Evolutionary conservation across 164 flowering plant genomes (phyloP).

Genomic region (Cinnamomum micranthum): DNA sequence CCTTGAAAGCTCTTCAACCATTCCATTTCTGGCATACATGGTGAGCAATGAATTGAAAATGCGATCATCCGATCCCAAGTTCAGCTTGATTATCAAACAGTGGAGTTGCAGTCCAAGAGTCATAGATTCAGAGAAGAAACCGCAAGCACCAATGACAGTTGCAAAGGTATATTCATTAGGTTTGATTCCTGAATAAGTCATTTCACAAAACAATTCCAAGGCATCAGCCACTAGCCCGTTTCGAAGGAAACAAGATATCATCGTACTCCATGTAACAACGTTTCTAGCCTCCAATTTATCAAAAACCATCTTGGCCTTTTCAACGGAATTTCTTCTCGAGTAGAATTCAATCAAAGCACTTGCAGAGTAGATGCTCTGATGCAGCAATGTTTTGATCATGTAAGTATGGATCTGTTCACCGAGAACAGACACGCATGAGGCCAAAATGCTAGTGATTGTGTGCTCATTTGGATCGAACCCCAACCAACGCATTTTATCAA

Average conservation of each 20-base stretch:
- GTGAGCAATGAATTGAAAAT: conserved; percentile 18
- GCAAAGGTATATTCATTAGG: conserved; percentile 18
- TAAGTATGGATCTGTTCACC: conserved; percentile 21
- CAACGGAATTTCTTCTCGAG: conserved; percentile 10
- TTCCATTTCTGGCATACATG: conserved; percentile 22
- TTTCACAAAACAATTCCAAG: conserved; percentile 10
- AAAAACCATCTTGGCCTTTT: conserved; percentile 11
- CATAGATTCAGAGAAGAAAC: conserved; percentile 8
- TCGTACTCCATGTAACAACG: conserved; percentile 18
- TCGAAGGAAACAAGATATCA: conserved; percentile 15
- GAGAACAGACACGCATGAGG: neutral
- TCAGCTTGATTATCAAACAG: conserved; percentile 13
- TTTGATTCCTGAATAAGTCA: conserved; percentile 9
- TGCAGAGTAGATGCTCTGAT: conserved; percentile 8
- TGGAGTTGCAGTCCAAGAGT: conserved; percentile 15
- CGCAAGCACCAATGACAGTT: conserved; percentile 15
- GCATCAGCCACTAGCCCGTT: conserved; percentile 12
- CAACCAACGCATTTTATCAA: conserved; percentile 10
- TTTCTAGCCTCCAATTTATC: conserved; percentile 8
- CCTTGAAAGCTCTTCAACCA: conserved; percentile 8
- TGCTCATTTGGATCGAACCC: conserved; percentile 13
- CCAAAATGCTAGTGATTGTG: conserved; percentile 12
- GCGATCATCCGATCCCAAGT: conserved; percentile 8
- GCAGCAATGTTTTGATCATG: conserved; percentile 15
- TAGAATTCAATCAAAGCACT: conserved; percentile 19